Evolutionary conservation across 768 basidiomycete species (phyloP), one percentile per base, ranked within the genome.

Genomic region (Mrakia gelida): DNA sequence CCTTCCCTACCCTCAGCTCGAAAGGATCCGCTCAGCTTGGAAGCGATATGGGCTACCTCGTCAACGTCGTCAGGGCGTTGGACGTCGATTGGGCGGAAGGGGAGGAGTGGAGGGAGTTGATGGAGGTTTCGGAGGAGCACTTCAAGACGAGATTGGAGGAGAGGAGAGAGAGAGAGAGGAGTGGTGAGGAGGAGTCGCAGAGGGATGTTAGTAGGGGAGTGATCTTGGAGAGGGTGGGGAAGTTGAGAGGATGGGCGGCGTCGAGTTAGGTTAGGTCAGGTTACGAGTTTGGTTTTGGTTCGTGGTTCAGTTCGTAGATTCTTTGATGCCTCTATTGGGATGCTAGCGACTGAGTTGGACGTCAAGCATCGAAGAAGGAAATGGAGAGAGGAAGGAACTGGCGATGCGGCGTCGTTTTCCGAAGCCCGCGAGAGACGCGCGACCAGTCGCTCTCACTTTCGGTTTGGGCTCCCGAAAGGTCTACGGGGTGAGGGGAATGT

Each of bases 31-130:
- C 90, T 30, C 97, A 99, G 82, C 88, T 99, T 28, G 86, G 88
- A 2, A 91, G 91, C 5, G 97, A 99, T 85, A 84, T 99, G 79
- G 92, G 90, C 32, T 97, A 98, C 85, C 86, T 99, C 59, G 89
- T 90, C 3, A 97, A 96, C 81, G 95, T 98, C 68, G 91, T 95
- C 49, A 87, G 90, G 68, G 95, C 94, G 38, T 87, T 98, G 72
- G 94, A 95, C 82, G 94, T 96, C 8, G 94, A 96, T 80, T 91
- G 88, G 81, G 89, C 89, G 10, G 91, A 91, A 30, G 77, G 77
- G 6, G 72, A 74, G 52, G 71, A 56, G 15, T 67, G 63, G 75
- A 45, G 67, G 18, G 62, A 68, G n/a, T 43, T n/a, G 21, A 16
- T 75, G 43, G 75, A 67, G 28, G 30, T 34, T 15, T n/a, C 30